Conservation (phyloP, 495 filamentous ascomycete species). For the Penicillium waksmanii region DNA sequence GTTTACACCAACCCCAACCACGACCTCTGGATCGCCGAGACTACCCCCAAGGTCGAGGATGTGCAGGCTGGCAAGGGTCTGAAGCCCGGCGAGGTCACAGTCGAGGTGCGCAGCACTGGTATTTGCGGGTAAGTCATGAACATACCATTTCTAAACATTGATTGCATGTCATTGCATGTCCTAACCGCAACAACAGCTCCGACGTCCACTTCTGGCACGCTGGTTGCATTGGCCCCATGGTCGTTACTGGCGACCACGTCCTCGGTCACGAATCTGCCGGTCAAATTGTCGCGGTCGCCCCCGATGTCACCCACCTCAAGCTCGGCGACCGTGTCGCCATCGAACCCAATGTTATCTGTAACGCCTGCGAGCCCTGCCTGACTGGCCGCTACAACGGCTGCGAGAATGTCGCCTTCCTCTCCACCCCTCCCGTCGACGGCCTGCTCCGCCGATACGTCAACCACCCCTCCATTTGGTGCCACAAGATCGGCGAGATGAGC, state of each 20-base stretch:
- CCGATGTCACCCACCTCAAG: conserved; percentile 71
- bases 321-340: conserved; percentile 87
- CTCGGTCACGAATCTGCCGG: conserved; percentile 93
- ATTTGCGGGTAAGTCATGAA: conserved; percentile 76
- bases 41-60: conserved; percentile 73
- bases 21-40: conserved; percentile 85
- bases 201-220: conserved; percentile 97
- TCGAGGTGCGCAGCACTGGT: conserved; percentile 86
- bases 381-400: conserved; percentile 94
- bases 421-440: conserved; percentile 87
- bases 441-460: conserved; percentile 90
- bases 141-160: too few species aligned
- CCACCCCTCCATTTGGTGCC: conserved; percentile 89
- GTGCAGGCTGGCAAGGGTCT: conserved; percentile 71
- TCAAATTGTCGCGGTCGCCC: conserved; percentile 77
- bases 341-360: conserved; percentile 90
- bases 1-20: conserved; percentile 93
- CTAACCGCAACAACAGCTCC: conserved; percentile 54
- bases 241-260: conserved; percentile 83
- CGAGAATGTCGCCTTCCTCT: conserved; percentile 80
- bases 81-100: conserved; percentile 78
- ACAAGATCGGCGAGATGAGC: conserved; percentile 88
- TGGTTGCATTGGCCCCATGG: conserved; percentile 92
- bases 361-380: conserved; percentile 84
- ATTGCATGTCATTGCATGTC: too few species aligned